Evolutionary conservation across 495 filamentous ascomycete species (phyloP), one percentile per base, ranked within the genome.

Genomic region (Viridothelium virens): DNA sequence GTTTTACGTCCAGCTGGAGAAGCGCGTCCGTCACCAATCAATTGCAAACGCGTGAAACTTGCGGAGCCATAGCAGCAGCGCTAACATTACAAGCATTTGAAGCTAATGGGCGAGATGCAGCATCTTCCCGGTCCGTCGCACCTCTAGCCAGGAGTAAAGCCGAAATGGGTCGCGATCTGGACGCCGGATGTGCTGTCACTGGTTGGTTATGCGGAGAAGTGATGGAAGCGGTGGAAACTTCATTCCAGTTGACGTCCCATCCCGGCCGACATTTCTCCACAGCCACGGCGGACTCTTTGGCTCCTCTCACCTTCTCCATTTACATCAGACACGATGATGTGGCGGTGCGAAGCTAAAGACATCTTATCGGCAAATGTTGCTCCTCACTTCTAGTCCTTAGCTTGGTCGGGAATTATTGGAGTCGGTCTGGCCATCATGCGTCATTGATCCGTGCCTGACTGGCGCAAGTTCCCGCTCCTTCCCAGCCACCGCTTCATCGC

Each of bases 361-460:
- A 0, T 14, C 5, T 14, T 14, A 14, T 53, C 48, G 48, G 48
- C 18, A 9, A 5, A n/a, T 25, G 5, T 53, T 53, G 9, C 12
- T 5, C 48, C 11, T 14, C 48, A 5, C 48, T 53, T 25, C 12
- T 16, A 5, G 5, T 9, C 48, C n/a, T 14, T 53, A 5, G 48
- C 48, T 18, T 5, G 48, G n/a, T 14, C 25, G 25, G 25, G 25
- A 25, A 25, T 25, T 25, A 25, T 25, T 25, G 25, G 25, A 25
- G 25, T 25, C 25, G 25, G 6, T 44, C 14, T 44, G 14, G 5
- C 18, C n/a, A 5, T 11, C 48, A 53, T 59, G 53, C 53, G 53
- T 59, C 53, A 59, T 59, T 59, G 53, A 59, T 59, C 53, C 31
- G 53, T 59, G 53, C 53, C 14, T 31, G 18, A 18, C 53, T 18